These are phyloP conservation scores for Hericium alpestre DNA, from an alignment of 768 basidiomycete genomes.

Conservation along the genomic window DNA sequence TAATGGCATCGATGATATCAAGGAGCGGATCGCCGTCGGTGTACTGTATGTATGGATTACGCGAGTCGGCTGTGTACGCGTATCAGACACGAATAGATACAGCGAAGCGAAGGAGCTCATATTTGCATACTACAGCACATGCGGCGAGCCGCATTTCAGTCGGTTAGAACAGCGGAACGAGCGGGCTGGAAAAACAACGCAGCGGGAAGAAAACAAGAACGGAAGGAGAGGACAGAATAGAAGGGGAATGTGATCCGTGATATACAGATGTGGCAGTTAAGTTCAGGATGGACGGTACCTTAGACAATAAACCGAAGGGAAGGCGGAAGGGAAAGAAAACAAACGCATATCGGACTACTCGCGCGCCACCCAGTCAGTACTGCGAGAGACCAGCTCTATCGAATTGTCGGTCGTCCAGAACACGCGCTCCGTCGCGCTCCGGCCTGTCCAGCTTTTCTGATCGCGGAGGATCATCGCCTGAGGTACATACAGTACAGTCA, in stretches of 20 bases:
- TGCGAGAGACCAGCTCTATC: constrained; percentile 75
- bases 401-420: constrained; percentile 93
- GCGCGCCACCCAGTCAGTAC: constrained; percentile 77
- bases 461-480: constrained; percentile 94
- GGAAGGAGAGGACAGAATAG: not conserved
- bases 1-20: not conserved
- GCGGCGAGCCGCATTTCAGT: not conserved
- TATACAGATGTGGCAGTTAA: not conserved
- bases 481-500: not conserved
- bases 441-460: constrained; percentile 90
- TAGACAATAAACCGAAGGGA: not conserved
- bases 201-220: not conserved
- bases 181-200: not conserved
- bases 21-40: not conserved
- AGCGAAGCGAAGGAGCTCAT: not conserved
- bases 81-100: not conserved
- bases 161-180: not conserved
- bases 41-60: not conserved
- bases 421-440: constrained; percentile 81
- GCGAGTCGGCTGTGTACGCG: not conserved
- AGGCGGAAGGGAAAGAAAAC: not conserved
- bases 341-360: constrained; percentile 29
- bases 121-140: not conserved
- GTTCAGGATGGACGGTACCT: not conserved
- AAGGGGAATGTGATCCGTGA: not conserved